Percentiles rank a stretch among this genome's conserved stretches.
Evolutionary conservation across 495 filamentous ascomycete species (phyloP).

Genomic region (Geoglossum glabrum): DNA sequence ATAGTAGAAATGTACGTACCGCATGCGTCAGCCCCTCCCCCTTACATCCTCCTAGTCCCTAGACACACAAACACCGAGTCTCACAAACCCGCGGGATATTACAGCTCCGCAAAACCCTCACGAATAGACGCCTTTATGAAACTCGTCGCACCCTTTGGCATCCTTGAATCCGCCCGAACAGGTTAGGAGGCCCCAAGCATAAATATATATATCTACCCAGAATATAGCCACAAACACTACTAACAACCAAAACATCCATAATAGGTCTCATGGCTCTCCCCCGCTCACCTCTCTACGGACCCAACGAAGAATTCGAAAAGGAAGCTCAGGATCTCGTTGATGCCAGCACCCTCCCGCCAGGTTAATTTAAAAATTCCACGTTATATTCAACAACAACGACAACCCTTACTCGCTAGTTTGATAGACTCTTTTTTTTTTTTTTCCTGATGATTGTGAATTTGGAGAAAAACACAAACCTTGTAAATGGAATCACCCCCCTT

Average conservation of each 20-base stretch:
- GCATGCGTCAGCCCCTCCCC: too few species aligned
- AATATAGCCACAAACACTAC: neutral
- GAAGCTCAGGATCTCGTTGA: conserved; percentile 90
- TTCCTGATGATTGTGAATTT: too few species aligned
- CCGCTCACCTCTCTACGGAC: conserved; percentile 65
- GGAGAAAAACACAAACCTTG: too few species aligned
- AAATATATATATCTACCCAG: neutral
- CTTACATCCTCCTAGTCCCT: too few species aligned
- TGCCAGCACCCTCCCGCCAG: conserved; percentile 77
- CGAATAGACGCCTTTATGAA: conserved; percentile 97
- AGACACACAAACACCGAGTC: neutral
- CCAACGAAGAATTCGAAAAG: conserved; percentile 48
- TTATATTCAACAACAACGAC: neutral
- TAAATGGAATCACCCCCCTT: too few species aligned
- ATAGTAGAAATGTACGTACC: conserved; percentile 83
- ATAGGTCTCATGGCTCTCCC: conserved; percentile 84
- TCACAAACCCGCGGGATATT: conserved; percentile 1
- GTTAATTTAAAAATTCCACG: too few species aligned
- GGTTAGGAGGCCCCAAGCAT: conserved; percentile 15
- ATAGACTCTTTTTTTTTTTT: too few species aligned
- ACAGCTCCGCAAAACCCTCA: conserved; percentile 80
- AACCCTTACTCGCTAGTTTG: neutral
- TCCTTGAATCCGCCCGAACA: conserved; percentile 84
- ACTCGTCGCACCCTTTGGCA: conserved; percentile 84
- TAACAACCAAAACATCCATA: too few species aligned